Evolutionary conservation across 164 flowering plant species (phyloP).

Genomic region (Vitis rupestris): DNA sequence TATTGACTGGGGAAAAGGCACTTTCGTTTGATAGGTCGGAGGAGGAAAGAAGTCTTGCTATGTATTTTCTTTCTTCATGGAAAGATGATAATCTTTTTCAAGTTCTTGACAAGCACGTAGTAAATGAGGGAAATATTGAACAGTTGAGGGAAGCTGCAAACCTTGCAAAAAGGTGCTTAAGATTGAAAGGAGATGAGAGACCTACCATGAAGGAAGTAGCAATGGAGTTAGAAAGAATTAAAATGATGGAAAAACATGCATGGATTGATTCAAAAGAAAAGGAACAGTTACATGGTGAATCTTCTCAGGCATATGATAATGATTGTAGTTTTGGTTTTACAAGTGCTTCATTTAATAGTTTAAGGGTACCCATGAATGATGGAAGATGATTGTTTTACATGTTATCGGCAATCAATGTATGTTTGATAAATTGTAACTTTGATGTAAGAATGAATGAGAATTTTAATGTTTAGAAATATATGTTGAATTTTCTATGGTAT

Average conservation of each 20-base stretch:
- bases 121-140: neutral
- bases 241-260: neutral
- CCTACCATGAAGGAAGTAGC: too few relatives aligned
- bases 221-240: neutral
- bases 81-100: slow-evolving; percentile 6
- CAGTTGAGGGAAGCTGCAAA: slow-evolving; percentile 14
- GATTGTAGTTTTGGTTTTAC: too few relatives aligned
- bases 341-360: too few relatives aligned
- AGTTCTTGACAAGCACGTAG: slow-evolving; percentile 5
- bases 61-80: slow-evolving; percentile 20
- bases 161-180: slow-evolving; percentile 1
- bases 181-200: too few relatives aligned
- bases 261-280: neutral
- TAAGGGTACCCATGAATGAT: neutral
- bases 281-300: neutral
- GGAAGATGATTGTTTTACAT: too few relatives aligned
- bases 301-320: too few relatives aligned
- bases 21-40: slow-evolving; percentile 6
- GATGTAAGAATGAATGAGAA: too few relatives aligned
- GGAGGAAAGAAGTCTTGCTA: slow-evolving; percentile 19
- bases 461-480: too few relatives aligned
- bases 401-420: too few relatives aligned
- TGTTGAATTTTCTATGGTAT: too few relatives aligned
- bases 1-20: slow-evolving; percentile 30
- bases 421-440: too few relatives aligned